phyloP scores from a whole-genome alignment of 108 stramenopile species.

The Cyclotella kingstonii region DNA sequence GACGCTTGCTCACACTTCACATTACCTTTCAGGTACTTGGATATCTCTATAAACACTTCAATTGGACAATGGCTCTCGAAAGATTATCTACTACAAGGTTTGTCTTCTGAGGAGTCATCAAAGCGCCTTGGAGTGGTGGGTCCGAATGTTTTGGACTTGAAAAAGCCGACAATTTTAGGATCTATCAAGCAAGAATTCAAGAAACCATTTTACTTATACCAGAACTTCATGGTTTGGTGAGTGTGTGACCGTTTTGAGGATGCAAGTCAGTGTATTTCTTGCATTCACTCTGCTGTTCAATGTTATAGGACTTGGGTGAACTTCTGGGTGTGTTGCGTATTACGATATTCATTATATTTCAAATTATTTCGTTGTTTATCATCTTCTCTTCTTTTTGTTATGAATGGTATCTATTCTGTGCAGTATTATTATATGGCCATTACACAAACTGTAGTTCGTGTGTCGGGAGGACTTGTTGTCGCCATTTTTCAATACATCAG shows the following conservation, averaged over 20 bases:
- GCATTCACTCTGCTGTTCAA: too few relatives aligned
- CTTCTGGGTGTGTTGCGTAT: too few relatives aligned
- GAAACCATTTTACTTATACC: slow-evolving; percentile 67
- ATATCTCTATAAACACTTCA: slow-evolving; percentile 14
- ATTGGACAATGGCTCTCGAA: slow-evolving; percentile 36
- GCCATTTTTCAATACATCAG: slow-evolving; percentile 47
- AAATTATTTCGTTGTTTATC: too few relatives aligned
- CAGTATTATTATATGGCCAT: slow-evolving; percentile 69
- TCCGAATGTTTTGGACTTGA: slow-evolving; percentile 49
- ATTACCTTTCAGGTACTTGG: slow-evolving; percentile 5
- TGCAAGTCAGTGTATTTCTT: too few relatives aligned
- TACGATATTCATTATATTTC: too few relatives aligned
- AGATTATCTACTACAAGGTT: slow-evolving; percentile 25
- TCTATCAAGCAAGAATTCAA: slow-evolving; percentile 47
- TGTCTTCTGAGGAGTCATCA: slow-evolving; percentile 39
- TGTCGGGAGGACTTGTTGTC: slow-evolving; percentile 48
- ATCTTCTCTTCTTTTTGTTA: too few relatives aligned
- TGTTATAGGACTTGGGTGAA: too few relatives aligned
- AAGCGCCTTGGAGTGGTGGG: slow-evolving; percentile 40
- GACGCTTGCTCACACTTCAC: too few relatives aligned
- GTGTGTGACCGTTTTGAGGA: too few relatives aligned
- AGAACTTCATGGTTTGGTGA: slow-evolving; percentile 63
- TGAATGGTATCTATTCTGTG: neutral
- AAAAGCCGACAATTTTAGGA: slow-evolving; percentile 42
- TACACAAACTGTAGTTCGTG: slow-evolving; percentile 29